A percentile compares a stretch with the other conserved stretches of the same genome.
phyloP scores from a whole-genome alignment of 148 eudicot species.

The Silene latifolia region DNA sequence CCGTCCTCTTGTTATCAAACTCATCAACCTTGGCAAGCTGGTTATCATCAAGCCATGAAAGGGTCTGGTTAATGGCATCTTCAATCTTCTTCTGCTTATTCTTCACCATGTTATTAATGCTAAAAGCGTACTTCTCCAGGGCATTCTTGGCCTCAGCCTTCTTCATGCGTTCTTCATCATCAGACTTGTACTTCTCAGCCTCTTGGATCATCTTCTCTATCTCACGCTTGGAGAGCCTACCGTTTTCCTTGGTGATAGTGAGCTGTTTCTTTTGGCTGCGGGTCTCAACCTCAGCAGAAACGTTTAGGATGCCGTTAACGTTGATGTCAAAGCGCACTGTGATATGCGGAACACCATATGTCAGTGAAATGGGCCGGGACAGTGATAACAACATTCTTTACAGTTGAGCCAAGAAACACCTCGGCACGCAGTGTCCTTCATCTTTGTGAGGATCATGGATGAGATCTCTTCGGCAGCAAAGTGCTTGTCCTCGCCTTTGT shows the following conservation, averaged over 20 bases:
- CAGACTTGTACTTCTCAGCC: constrained; percentile 28
- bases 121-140: neutral
- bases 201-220: constrained; percentile 30
- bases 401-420: too few species aligned
- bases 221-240: constrained; percentile 25
- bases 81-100: neutral
- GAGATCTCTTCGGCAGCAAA: too few species aligned
- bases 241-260: constrained; percentile 27
- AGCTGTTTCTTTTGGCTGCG: constrained; percentile 27
- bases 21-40: neutral
- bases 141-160: neutral
- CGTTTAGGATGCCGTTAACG: constrained; percentile 24
- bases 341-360: too few species aligned
- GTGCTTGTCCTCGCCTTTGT: too few species aligned
- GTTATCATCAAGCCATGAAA: neutral
- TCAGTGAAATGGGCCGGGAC: too few species aligned
- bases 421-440: too few species aligned
- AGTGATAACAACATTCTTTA: too few species aligned
- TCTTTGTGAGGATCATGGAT: too few species aligned
- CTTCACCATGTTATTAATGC: neutral
- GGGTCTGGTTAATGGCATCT: neutral
- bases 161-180: constrained; percentile 7
- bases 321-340: constrained; percentile 26
- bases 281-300: constrained; percentile 24
- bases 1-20: constrained; percentile 14